phyloP scores from a whole-genome alignment of 2,329 filamentous ascomycete genomes.

The Pseudocercospora eumusae region DNA sequence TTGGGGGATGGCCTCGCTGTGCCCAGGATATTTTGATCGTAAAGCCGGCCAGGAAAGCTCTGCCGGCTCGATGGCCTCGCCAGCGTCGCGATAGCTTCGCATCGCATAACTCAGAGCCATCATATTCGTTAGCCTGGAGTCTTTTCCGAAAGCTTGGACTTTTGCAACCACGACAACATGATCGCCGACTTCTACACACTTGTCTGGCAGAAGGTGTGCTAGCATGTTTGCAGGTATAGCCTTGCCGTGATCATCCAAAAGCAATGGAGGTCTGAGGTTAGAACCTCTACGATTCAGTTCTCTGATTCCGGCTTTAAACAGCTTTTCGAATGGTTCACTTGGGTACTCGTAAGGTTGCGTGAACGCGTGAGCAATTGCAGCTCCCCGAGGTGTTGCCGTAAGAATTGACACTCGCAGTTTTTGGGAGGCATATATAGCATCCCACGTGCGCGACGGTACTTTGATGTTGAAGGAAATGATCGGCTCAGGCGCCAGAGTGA shows the following conservation, averaged over 20 bases:
- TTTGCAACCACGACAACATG: conserved; percentile 52
- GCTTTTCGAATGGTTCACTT: conserved; percentile 26
- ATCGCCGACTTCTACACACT: conserved; percentile 47
- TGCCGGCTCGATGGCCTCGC: conserved; percentile 7
- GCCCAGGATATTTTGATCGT: neutral
- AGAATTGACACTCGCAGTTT: conserved; percentile 58
- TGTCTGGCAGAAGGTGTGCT: conserved; percentile 42
- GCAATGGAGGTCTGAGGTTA: neutral
- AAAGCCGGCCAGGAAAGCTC: neutral
- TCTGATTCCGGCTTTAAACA: neutral
- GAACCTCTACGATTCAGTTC: neutral
- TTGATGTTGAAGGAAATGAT: conserved; percentile 65
- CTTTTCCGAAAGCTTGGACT: conserved; percentile 30
- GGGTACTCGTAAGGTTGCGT: conserved; percentile 32
- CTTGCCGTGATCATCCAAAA: conserved; percentile 3
- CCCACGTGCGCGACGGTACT: conserved; percentile 57
- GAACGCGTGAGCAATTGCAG: conserved; percentile 39
- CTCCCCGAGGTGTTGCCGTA: conserved; percentile 34
- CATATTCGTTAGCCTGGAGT: neutral
- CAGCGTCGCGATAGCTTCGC: conserved; percentile 11
- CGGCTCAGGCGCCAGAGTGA: conserved; percentile 57
- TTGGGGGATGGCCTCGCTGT: neutral
- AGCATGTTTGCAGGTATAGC: conserved; percentile 37
- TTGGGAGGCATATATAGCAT: conserved; percentile 49
- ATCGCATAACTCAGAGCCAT: conserved; percentile 14